Conservation (phyloP, 352 stramenopile genomes). For the Phytophthora niederhauseri region DNA sequence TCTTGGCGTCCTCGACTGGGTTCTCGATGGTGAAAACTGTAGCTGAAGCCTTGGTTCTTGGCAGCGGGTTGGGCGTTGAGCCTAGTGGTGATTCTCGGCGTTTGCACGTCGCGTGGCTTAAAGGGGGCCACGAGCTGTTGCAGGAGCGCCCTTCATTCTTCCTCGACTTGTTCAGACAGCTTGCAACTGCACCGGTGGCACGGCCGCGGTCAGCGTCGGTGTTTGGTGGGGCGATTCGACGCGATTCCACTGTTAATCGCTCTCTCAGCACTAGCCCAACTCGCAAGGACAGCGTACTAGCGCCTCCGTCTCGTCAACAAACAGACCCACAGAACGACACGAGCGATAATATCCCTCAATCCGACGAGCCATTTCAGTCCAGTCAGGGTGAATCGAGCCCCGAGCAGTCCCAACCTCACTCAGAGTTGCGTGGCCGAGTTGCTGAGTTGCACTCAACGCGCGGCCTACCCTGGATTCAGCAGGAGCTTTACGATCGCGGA, state of each 20-base stretch:
- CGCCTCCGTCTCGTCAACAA: background rate
- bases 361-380: background rate
- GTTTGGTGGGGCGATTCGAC: constrained; percentile 1
- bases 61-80: background rate
- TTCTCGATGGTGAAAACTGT: constrained; percentile 19
- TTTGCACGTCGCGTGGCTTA: constrained; percentile 76
- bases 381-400: constrained; percentile 1
- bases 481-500: constrained; percentile 80
- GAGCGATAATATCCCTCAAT: background rate
- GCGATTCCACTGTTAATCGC: background rate
- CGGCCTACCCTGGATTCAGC: constrained; percentile 77
- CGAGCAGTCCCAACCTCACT: background rate
- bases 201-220: background rate
- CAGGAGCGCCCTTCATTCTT: constrained; percentile 68
- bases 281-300: constrained; percentile 5
- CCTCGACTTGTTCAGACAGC: constrained; percentile 57
- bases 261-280: constrained; percentile 2
- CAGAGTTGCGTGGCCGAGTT: constrained; percentile 28
- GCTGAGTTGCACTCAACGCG: constrained; percentile 35
- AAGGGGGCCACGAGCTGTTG: constrained; percentile 72
- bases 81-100: constrained; percentile 12
- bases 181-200: constrained; percentile 21
- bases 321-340: background rate
- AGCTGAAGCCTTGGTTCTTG: constrained; percentile 22
- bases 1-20: background rate